Evolutionary conservation across 768 basidiomycete species (phyloP).

Genomic region (Panellus pusillus): DNA sequence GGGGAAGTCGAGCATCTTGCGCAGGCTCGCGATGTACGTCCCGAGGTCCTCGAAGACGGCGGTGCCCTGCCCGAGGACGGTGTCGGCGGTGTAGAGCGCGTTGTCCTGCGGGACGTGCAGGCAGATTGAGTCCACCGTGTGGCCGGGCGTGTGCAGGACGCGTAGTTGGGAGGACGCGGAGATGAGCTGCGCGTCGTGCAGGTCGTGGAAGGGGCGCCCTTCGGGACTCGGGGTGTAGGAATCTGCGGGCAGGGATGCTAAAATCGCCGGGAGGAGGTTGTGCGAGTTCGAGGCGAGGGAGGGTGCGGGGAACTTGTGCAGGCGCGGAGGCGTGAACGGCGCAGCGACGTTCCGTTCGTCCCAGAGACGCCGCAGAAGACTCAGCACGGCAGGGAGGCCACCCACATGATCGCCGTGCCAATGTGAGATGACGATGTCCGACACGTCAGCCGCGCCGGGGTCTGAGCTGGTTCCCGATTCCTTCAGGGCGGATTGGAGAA

Average conservation of each 20-base stretch:
- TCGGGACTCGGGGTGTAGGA: slow-evolving; percentile 45
- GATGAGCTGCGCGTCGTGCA: slow-evolving; percentile 56
- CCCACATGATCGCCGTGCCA: slow-evolving; percentile 86
- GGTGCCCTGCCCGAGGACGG: slow-evolving; percentile 87
- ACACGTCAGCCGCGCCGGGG: slow-evolving; percentile 55
- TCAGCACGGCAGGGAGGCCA: slow-evolving; percentile 71
- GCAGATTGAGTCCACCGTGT: slow-evolving; percentile 84
- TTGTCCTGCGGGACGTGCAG: slow-evolving; percentile 68
- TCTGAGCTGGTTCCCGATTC: slow-evolving; percentile 31
- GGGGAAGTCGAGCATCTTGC: slow-evolving; percentile 49
- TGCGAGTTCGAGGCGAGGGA: slow-evolving; percentile 15
- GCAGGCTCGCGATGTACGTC: slow-evolving; percentile 65
- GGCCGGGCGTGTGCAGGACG: slow-evolving; percentile 86
- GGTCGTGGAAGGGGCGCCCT: slow-evolving; percentile 54
- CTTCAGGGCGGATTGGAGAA: slow-evolving; percentile 62
- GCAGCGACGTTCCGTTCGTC: slow-evolving; percentile 41
- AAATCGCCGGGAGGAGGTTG: slow-evolving; percentile 24
- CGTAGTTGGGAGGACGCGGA: slow-evolving; percentile 44
- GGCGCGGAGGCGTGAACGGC: slow-evolving; percentile 63
- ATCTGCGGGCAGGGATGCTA: slow-evolving; percentile 41
- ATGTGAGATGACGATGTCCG: slow-evolving; percentile 91
- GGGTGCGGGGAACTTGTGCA: slow-evolving; percentile 66
- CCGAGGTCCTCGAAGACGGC: slow-evolving; percentile 85
- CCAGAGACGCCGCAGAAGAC: slow-evolving; percentile 67
- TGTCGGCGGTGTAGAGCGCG: slow-evolving; percentile 88